Evolutionary conservation across 441 rosid species (phyloP).

Genomic region (Adansonia grandidieri): DNA sequence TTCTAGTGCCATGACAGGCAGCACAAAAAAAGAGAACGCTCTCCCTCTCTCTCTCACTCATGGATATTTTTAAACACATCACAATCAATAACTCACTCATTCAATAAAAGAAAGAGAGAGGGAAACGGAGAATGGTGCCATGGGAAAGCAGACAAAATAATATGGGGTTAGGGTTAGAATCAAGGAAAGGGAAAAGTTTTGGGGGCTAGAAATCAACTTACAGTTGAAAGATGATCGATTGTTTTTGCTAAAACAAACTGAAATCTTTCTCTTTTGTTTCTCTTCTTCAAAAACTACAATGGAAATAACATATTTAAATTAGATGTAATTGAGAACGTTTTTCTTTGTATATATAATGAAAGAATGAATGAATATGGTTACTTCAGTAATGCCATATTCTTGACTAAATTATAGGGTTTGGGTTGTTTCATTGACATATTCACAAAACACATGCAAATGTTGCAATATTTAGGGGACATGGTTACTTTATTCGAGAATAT

Average conservation of each 20-base stretch:
- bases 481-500: conserved; percentile 26
- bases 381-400: conserved; percentile 13
- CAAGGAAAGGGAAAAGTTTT: conserved; percentile 19
- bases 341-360: neutral
- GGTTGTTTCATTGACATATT: conserved; percentile 20
- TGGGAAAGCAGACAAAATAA: conserved; percentile 22
- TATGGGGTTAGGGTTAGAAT: conserved; percentile 14
- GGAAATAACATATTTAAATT: neutral
- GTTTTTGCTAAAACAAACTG: neutral
- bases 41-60: neutral
- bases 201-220: conserved; percentile 15
- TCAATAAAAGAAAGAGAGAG: neutral
- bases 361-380: neutral
- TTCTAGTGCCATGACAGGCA: conserved; percentile 21
- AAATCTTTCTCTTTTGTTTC: neutral
- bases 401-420: conserved; percentile 7
- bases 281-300: conserved; percentile 17
- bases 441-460: conserved; percentile 29
- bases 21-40: conserved; percentile 19
- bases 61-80: conserved; percentile 5
- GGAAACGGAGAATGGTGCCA: conserved; percentile 11
- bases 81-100: conserved; percentile 16
- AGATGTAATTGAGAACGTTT: neutral
- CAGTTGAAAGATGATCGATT: conserved; percentile 3
- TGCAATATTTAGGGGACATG: conserved; percentile 23